Conservation (phyloP, 805 yeast genomes). For the Wickerhamiella qilinensis region DNA sequence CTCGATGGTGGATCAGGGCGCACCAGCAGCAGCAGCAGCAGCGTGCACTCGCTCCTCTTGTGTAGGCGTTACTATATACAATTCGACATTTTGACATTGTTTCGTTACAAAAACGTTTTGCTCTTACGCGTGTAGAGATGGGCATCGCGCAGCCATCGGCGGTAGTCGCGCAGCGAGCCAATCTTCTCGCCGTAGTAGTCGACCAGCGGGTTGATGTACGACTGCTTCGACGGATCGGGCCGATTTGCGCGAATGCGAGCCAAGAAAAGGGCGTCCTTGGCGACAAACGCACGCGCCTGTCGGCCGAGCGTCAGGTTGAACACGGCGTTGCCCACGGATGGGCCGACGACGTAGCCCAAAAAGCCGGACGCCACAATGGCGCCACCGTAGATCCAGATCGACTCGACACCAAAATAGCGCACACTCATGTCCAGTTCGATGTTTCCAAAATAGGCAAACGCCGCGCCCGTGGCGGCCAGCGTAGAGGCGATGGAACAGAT, state of each 20-base stretch:
- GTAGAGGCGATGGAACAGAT: constrained; percentile 57
- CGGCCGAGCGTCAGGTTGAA: constrained; percentile 26
- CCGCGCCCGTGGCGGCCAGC: constrained; percentile 41
- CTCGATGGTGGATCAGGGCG: no score
- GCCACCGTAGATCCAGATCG: constrained; percentile 64
- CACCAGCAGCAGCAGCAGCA: no score
- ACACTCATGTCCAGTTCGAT: constrained; percentile 80
- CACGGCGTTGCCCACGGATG: constrained; percentile 54
- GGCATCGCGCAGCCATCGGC: constrained; percentile 93
- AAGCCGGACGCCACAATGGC: constrained; percentile 59
- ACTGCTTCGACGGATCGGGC: constrained; percentile 83
- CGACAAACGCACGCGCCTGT: constrained; percentile 15
- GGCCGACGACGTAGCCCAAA: constrained; percentile 71
- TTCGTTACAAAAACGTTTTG: constrained; percentile 18
- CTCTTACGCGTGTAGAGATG: constrained; percentile 45
- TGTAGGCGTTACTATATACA: background rate
- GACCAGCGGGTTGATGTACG: constrained; percentile 85
- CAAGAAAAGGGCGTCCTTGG: constrained; percentile 60
- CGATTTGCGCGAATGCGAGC: constrained; percentile 60
- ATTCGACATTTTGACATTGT: no score
- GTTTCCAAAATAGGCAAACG: constrained; percentile 66
- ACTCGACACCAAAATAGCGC: constrained; percentile 73
- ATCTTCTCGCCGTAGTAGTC: constrained; percentile 97
- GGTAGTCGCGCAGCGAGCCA: constrained; percentile 68
- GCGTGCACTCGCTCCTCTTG: no score